Conservation (phyloP, 2,329 filamentous ascomycete genomes). For the Xylaria sp. region DNA sequence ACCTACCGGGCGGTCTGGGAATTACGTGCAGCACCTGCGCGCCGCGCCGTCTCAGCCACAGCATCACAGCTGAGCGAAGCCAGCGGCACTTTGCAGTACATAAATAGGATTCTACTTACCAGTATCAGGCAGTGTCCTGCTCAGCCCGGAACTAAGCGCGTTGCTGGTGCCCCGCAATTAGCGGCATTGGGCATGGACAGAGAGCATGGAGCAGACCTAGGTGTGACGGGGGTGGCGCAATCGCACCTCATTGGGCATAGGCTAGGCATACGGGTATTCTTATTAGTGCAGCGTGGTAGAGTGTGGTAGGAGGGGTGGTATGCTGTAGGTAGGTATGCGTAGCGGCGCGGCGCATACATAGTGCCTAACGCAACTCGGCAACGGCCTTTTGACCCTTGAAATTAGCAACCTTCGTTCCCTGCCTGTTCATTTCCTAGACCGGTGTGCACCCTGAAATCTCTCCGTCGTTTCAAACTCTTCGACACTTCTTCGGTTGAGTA, state of each 20-base stretch:
- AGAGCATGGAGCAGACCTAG: background rate
- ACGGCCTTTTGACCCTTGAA: constrained; percentile 4
- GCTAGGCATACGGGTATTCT: too few relatives aligned
- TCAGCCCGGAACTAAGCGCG: constrained; percentile 12
- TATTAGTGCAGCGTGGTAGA: too few relatives aligned
- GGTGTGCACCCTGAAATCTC: background rate
- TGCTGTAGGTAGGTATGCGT: background rate
- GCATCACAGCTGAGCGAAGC: constrained; percentile 13
- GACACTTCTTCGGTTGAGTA: background rate
- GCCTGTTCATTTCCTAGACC: constrained; percentile 24
- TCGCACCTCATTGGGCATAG: background rate
- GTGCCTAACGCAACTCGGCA: constrained; percentile 23
- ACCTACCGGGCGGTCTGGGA: background rate
- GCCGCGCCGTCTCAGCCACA: constrained; percentile 27
- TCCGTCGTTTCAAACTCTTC: constrained; percentile 14
- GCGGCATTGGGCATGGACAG: background rate
- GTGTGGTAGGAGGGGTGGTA: too few relatives aligned
- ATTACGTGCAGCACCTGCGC: constrained; percentile 17
- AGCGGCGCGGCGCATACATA: background rate
- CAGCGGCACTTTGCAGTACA: background rate
- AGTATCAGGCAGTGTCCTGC: constrained; percentile 11
- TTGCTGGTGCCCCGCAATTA: constrained; percentile 22
- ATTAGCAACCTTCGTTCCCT: constrained; percentile 15
- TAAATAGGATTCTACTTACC: background rate
- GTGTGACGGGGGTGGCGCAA: background rate